Evolutionary conservation across 495 filamentous ascomycete genomes (phyloP).

Genomic region (Cercophora newfieldiana): DNA sequence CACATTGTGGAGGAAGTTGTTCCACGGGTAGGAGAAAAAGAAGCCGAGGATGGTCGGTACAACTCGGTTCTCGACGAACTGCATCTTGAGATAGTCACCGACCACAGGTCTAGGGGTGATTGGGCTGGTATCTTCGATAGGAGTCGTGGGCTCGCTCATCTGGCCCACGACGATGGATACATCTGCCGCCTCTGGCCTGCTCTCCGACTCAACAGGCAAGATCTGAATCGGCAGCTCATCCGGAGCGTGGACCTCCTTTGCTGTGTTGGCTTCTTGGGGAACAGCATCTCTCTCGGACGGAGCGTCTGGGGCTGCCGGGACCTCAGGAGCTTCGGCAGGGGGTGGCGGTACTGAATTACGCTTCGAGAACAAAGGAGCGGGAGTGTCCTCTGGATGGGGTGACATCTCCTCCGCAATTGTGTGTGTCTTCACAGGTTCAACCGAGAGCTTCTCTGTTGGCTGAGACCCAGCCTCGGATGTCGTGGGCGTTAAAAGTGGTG

Average conservation of each 20-base stretch:
- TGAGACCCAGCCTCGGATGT: conserved; percentile 11
- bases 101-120: conserved; percentile 69
- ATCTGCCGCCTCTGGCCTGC: conserved; percentile 21
- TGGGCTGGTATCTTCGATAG: conserved; percentile 18
- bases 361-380: conserved; percentile 62
- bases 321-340: background rate
- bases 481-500: background rate
- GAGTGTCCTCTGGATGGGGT: conserved; percentile 64
- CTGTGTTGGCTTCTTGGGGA: too few species aligned
- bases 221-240: background rate
- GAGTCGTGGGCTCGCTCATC: conserved; percentile 16
- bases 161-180: conserved; percentile 20
- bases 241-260: background rate
- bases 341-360: background rate
- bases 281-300: background rate
- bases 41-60: conserved; percentile 97
- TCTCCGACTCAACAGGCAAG: background rate
- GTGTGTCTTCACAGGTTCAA: conserved; percentile 12
- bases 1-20: conserved; percentile 99
- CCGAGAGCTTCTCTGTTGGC: conserved; percentile 8
- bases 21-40: conserved; percentile 99
- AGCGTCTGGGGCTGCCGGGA: background rate
- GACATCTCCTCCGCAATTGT: conserved; percentile 34
- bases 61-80: conserved; percentile 90
- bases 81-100: conserved; percentile 95